These are phyloP conservation scores for Neopestalotiopsis rosae DNA, from an alignment of 2,329 filamentous ascomycete genomes.

Conservation along the genomic window DNA sequence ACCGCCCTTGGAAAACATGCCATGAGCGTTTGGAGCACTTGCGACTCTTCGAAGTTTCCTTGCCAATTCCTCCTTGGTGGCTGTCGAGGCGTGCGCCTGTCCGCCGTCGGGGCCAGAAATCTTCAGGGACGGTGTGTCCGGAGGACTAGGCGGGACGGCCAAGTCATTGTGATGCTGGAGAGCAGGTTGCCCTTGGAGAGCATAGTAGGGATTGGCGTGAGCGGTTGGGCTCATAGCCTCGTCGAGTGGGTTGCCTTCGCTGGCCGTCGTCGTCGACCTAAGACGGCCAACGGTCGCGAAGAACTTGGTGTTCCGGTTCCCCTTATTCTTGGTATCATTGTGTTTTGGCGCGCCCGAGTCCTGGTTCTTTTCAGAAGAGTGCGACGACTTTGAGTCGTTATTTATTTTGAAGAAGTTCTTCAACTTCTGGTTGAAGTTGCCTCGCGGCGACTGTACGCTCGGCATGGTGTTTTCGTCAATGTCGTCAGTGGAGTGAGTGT, in stretches of 20 bases:
- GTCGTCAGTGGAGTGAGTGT: conserved; percentile 15
- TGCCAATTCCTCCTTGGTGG: conserved; percentile 92
- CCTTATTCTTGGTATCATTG: conserved; percentile 63
- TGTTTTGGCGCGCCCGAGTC: conserved; percentile 47
- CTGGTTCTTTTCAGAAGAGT: conserved; percentile 36
- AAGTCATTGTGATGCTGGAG: conserved; percentile 94
- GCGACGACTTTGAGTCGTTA: conserved; percentile 44
- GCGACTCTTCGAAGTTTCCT: conserved; percentile 92
- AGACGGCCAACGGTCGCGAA: conserved; percentile 85
- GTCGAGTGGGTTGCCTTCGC: conserved; percentile 89
- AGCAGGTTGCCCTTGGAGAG: conserved; percentile 91
- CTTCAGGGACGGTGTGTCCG: conserved; percentile 84
- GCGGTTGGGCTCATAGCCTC: conserved; percentile 90
- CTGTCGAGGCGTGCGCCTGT: conserved; percentile 72
- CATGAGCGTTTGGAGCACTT: conserved; percentile 96
- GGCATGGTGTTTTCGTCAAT: conserved; percentile 46
- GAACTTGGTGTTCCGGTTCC: conserved; percentile 86
- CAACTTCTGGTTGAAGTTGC: conserved; percentile 70
- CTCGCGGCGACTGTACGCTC: conserved; percentile 57
- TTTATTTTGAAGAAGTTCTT: conserved; percentile 76
- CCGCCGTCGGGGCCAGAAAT: conserved; percentile 70
- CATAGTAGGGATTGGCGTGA: conserved; percentile 96
- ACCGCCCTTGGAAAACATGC: conserved; percentile 73
- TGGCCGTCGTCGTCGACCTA: conserved; percentile 87
- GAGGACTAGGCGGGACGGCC: conserved; percentile 90